Evolutionary conservation across 2,329 filamentous ascomycete genomes (phyloP).

Genomic region (Arthrobotrys sphaeroides): DNA sequence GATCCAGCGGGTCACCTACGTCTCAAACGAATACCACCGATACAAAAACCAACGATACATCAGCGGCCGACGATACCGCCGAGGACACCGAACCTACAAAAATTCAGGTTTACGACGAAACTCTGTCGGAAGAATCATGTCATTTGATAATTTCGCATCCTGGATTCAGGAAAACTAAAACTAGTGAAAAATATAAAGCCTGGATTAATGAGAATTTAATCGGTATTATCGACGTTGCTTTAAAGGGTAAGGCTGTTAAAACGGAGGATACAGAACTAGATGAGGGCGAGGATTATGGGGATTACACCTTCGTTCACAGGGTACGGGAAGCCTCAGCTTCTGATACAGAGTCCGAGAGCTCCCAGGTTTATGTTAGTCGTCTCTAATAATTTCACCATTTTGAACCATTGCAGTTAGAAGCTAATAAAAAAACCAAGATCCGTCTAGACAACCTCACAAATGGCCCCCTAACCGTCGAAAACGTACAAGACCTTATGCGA

Average conservation of each 20-base stretch:
- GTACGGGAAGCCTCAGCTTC: not conserved
- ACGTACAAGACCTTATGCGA: slow-evolving; percentile 15
- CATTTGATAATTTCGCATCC: slow-evolving; percentile 24
- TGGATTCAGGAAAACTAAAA: not conserved
- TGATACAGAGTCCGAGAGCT: not conserved
- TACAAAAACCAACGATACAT: not conserved
- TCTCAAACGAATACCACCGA: not conserved
- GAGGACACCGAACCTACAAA: not conserved
- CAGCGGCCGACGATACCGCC: not conserved
- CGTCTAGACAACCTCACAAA: slow-evolving; percentile 11
- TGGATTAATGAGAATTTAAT: not conserved
- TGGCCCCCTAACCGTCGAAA: not conserved
- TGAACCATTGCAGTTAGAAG: not conserved
- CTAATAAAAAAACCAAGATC: not conserved
- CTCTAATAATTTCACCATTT: no score
- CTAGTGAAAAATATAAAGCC: not conserved
- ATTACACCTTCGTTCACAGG: not conserved
- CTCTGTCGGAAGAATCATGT: not conserved
- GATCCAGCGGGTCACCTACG: not conserved
- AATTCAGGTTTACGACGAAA: slow-evolving; percentile 7
- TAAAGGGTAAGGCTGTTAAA: not conserved
- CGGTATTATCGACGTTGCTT: not conserved
- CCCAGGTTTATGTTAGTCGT: not conserved
- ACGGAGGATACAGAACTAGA: not conserved
- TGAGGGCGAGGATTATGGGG: not conserved